Evolutionary conservation across 441 rosid species (phyloP).

Genomic region (Jatropha multifida): DNA sequence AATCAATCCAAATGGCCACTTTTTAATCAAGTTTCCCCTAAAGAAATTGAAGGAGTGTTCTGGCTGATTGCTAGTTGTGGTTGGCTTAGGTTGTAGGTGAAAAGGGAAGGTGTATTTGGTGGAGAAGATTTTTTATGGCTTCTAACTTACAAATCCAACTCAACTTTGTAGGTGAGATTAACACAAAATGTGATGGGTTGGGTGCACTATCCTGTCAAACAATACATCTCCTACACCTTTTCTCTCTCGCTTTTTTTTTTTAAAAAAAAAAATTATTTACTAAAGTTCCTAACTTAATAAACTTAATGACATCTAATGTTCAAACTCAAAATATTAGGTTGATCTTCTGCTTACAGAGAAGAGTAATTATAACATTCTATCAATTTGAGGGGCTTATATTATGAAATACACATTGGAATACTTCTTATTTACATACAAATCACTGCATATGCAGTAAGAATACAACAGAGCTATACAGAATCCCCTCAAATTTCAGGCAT

Average conservation of each 20-base stretch:
- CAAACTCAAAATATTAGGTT: no score
- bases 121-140: background rate
- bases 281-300: background rate
- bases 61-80: slow-evolving; percentile 3
- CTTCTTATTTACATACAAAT: background rate
- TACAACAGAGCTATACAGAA: background rate
- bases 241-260: no score
- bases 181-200: background rate
- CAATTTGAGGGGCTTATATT: background rate
- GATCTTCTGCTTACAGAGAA: background rate
- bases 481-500: background rate
- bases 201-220: background rate
- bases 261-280: no score
- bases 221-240: no score
- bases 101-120: slow-evolving; percentile 11
- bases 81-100: slow-evolving; percentile 12
- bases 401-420: background rate
- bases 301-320: no score
- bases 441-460: slow-evolving; percentile 1
- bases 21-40: background rate
- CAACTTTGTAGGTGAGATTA: background rate
- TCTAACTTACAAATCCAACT: background rate
- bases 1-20: background rate
- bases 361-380: background rate
- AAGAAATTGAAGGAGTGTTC: background rate